phyloP scores from a whole-genome alignment of 2,329 filamentous ascomycete genomes.

The Fusarium solani-melongenae region DNA sequence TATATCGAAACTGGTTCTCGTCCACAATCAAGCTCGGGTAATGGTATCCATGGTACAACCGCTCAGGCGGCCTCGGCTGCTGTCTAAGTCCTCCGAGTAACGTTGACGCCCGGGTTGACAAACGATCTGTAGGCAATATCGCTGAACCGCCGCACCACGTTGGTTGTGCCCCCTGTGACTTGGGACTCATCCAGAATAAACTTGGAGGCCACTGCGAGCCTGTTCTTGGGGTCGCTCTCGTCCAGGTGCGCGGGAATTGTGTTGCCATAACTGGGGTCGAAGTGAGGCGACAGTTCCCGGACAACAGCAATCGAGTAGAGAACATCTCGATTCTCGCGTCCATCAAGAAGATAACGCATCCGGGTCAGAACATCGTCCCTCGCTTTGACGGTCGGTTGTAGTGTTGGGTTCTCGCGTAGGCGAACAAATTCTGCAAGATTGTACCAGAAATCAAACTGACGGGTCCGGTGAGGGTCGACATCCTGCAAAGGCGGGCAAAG shows the following conservation, averaged over 20 bases:
- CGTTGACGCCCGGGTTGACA: conserved; percentile 63
- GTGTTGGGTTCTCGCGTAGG: conserved; percentile 66
- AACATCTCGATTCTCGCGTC: conserved; percentile 87
- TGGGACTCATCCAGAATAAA: conserved; percentile 75
- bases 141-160: conserved; percentile 76
- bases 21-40: neutral
- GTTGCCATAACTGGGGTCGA: conserved; percentile 67
- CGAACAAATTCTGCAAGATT: conserved; percentile 75
- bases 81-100: conserved; percentile 46
- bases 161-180: conserved; percentile 75
- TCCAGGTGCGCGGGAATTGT: conserved; percentile 69
- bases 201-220: conserved; percentile 75
- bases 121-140: conserved; percentile 73
- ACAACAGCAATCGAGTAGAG: conserved; percentile 89
- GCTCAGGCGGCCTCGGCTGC: neutral
- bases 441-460: conserved; percentile 86
- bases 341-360: conserved; percentile 78
- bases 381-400: conserved; percentile 56
- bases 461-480: conserved; percentile 64
- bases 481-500: conserved; percentile 62
- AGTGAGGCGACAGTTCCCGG: conserved; percentile 76
- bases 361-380: conserved; percentile 74
- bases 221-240: conserved; percentile 74
- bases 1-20: neutral
- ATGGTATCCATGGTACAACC: neutral